Conservation (phyloP, 2,329 filamentous ascomycete species). For the Epichloe bromicola region DNA sequence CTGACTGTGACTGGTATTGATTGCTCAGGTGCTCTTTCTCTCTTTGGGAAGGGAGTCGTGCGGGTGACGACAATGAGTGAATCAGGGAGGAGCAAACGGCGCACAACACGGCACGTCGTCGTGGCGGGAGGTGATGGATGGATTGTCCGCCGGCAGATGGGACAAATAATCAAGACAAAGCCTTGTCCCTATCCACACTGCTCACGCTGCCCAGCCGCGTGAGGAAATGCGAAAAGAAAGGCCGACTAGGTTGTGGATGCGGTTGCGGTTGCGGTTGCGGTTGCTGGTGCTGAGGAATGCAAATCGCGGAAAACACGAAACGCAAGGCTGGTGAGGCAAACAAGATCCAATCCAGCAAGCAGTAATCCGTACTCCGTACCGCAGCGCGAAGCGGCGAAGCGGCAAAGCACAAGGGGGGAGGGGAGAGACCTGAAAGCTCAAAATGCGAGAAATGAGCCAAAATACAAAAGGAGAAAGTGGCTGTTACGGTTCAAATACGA, state of each 20-base stretch:
- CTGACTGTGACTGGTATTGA: neutral
- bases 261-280: neutral
- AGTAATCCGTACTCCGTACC: no score
- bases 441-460: neutral
- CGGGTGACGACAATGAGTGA: conserved; percentile 3
- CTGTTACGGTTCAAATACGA: neutral
- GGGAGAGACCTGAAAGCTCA: neutral
- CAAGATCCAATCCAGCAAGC: neutral
- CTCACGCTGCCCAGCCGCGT: conserved; percentile 2
- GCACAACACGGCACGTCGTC: neutral
- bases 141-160: neutral
- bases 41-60: neutral
- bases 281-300: neutral
- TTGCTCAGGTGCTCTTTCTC: neutral
- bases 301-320: neutral
- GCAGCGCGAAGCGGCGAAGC: no score
- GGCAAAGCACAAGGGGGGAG: neutral
- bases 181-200: neutral
- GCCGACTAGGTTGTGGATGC: neutral
- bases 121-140: neutral
- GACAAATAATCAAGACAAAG: neutral
- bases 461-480: neutral
- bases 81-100: conserved; percentile 4
- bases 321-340: neutral
- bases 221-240: conserved; percentile 3